Percentiles rank a stretch among this genome's conserved stretches.
phyloP scores from a whole-genome alignment of 176 grass and related monocot species.

The Carex littledalei region DNA sequence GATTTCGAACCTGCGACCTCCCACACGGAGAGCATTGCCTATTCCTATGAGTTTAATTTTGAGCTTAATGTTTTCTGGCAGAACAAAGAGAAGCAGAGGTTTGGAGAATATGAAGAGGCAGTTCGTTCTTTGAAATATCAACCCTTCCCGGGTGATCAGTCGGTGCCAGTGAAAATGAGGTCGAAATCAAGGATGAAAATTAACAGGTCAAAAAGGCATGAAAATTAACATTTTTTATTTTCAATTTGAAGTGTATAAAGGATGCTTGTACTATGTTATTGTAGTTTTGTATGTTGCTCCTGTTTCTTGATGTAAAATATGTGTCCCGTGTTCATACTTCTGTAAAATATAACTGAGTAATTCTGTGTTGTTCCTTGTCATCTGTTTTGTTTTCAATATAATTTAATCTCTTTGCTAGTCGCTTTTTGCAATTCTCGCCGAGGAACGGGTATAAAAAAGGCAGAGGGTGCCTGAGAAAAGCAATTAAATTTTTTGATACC shows the following conservation, averaged over 20 bases:
- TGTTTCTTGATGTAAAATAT: neutral
- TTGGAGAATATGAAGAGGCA: slow-evolving; percentile 54
- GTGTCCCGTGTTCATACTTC: neutral
- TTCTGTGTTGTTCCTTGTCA: neutral
- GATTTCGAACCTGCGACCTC: too few relatives aligned
- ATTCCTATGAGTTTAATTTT: slow-evolving; percentile 24
- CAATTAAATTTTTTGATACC: neutral
- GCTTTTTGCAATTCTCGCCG: neutral
- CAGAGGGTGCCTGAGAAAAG: neutral
- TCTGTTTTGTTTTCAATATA: neutral
- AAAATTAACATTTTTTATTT: neutral
- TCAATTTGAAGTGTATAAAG: neutral
- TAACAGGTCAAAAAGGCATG: neutral
- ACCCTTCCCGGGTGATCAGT: slow-evolving; percentile 35
- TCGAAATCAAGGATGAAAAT: slow-evolving; percentile 9
- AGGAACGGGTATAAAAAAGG: neutral
- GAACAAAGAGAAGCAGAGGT: slow-evolving; percentile 62
- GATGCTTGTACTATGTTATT: neutral
- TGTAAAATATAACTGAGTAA: neutral
- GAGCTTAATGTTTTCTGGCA: slow-evolving; percentile 24
- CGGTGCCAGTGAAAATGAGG: slow-evolving; percentile 11
- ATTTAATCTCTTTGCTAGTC: neutral
- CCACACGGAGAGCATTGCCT: neutral
- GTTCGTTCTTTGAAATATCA: slow-evolving; percentile 66
- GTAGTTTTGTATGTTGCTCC: neutral